These are phyloP conservation scores for Phoma sp. DNA, from an alignment of 2,329 filamentous ascomycete genomes.

Conservation along the genomic window DNA sequence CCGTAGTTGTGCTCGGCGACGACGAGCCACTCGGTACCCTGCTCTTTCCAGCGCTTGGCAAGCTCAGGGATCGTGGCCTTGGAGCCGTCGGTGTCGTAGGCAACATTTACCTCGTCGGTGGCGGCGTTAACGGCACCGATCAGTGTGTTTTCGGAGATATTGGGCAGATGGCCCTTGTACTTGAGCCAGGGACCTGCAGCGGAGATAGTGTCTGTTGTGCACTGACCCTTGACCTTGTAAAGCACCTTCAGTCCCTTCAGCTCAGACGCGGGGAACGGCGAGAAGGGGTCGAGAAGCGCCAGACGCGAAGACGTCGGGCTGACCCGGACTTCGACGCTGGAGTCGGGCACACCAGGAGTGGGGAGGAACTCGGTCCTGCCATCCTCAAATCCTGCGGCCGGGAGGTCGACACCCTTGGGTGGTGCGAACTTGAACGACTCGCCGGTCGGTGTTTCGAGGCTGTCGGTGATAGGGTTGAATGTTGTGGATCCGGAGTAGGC, in stretches of 20 bases:
- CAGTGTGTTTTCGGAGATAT: conserved; percentile 96
- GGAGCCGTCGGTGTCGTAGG: conserved; percentile 83
- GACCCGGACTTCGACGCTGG: conserved; percentile 75
- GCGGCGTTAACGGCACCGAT: conserved; percentile 93
- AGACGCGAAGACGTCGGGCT: conserved; percentile 88
- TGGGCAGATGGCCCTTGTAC: conserved; percentile 98
- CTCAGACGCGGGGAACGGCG: conserved; percentile 78
- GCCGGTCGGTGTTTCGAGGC: conserved; percentile 79
- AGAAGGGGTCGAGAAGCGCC: conserved; percentile 88
- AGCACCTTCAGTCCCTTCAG: conserved; percentile 81
- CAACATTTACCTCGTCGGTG: conserved; percentile 89
- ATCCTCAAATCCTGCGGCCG: conserved; percentile 77
- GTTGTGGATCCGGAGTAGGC: conserved; percentile 89
- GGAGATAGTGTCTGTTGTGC: conserved; percentile 98
- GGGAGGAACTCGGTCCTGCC: conserved; percentile 79
- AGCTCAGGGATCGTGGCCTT: conserved; percentile 84
- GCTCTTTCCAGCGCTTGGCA: conserved; percentile 79
- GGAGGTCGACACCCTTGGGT: conserved; percentile 67
- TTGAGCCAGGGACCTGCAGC: conserved; percentile 97
- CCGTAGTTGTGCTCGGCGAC: conserved; percentile 98
- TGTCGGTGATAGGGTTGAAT: conserved; percentile 95
- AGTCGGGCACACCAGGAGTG: conserved; percentile 73
- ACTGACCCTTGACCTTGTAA: conserved; percentile 96
- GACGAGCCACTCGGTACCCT: conserved; percentile 83
- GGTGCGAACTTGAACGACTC: conserved; percentile 84